A percentile compares a stretch with the other conserved stretches of the same genome.
Evolutionary conservation across 345 rosid genomes (phyloP).

Genomic region (Tarenaya hassleriana): DNA sequence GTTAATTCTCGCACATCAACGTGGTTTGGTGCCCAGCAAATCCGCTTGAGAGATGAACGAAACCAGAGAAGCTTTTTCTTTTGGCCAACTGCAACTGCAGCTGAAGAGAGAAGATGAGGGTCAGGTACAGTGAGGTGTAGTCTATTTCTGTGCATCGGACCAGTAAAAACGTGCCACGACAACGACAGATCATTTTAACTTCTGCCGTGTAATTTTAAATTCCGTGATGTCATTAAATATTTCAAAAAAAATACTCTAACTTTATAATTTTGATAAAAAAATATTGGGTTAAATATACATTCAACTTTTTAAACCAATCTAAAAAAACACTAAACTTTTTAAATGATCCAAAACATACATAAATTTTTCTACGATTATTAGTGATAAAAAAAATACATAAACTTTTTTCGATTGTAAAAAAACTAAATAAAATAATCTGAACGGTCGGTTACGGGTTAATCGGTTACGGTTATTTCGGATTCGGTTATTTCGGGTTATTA

Average conservation of each 20-base stretch:
- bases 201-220: neutral
- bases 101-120: constrained; percentile 13
- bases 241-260: neutral
- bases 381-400: too few species aligned
- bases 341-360: too few species aligned
- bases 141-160: constrained; percentile 22
- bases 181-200: neutral
- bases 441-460: too few species aligned
- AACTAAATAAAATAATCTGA: too few species aligned
- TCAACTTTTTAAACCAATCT: too few species aligned
- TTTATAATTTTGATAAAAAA: neutral
- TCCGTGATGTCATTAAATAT: neutral
- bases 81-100: constrained; percentile 32
- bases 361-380: too few species aligned
- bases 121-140: constrained; percentile 24
- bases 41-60: constrained; percentile 14
- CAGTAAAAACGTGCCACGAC: constrained; percentile 31
- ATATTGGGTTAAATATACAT: too few species aligned
- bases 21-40: neutral
- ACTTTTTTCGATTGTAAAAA: too few species aligned
- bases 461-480: too few species aligned
- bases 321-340: too few species aligned
- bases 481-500: too few species aligned
- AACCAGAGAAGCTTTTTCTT: constrained; percentile 26
- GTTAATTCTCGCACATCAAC: neutral